These are phyloP conservation scores for Paxillus involutus DNA, from an alignment of 768 basidiomycete species.

Conservation along the genomic window DNA sequence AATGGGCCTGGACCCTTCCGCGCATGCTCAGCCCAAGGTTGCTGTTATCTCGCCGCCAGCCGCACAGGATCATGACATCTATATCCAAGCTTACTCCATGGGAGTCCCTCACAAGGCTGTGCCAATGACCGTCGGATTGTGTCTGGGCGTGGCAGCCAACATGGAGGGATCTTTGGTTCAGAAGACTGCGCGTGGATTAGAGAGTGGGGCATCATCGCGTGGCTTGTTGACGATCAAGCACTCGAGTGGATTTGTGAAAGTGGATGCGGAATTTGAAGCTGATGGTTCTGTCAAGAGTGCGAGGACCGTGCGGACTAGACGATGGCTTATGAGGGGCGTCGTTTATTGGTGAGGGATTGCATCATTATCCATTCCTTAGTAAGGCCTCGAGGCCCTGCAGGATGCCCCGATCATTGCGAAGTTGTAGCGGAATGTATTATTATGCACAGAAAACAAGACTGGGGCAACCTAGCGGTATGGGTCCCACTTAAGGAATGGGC, in stretches of 20 bases:
- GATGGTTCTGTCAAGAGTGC: slow-evolving; percentile 56
- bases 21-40: slow-evolving; percentile 72
- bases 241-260: slow-evolving; percentile 66
- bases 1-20: slow-evolving; percentile 65
- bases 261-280: slow-evolving; percentile 52
- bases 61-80: slow-evolving; percentile 34
- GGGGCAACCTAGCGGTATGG: too few species aligned
- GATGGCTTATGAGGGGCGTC: slow-evolving; percentile 67
- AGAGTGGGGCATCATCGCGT: slow-evolving; percentile 22
- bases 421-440: too few species aligned
- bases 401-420: too few species aligned
- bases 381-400: too few species aligned
- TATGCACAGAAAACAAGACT: too few species aligned
- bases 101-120: slow-evolving; percentile 69
- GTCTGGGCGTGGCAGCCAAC: slow-evolving; percentile 63
- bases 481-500: too few species aligned
- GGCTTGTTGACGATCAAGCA: slow-evolving; percentile 52
- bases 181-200: slow-evolving; percentile 34
- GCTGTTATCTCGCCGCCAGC: slow-evolving; percentile 48
- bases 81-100: slow-evolving; percentile 66
- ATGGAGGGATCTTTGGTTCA: slow-evolving; percentile 55
- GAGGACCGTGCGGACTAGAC: slow-evolving; percentile 66
- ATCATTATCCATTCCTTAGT: neutral
- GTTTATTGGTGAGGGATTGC: slow-evolving; percentile 54
- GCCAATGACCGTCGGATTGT: slow-evolving; percentile 71